phyloP scores from a whole-genome alignment of 2,329 filamentous ascomycete species.

The Pseudocercospora cruenta region DNA sequence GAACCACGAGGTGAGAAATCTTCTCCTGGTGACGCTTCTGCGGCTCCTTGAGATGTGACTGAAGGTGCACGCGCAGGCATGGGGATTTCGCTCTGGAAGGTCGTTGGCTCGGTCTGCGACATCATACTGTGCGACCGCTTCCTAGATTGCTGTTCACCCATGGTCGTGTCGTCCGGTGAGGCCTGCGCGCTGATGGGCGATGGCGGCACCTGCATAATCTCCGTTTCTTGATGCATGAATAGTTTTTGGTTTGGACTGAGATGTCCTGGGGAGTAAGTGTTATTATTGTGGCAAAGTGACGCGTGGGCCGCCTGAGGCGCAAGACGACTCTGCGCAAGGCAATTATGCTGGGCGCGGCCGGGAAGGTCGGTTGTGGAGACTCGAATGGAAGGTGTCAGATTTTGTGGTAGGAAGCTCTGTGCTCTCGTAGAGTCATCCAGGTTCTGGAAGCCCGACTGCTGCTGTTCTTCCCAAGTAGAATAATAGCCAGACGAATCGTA shows the following conservation, averaged over 20 bases:
- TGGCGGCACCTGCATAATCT: constrained; percentile 32
- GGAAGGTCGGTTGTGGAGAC: constrained; percentile 25
- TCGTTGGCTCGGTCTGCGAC: constrained; percentile 26
- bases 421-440: background rate
- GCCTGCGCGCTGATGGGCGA: constrained; percentile 32
- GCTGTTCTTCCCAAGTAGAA: background rate
- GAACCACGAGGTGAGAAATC: constrained; percentile 28
- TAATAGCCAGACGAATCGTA: background rate
- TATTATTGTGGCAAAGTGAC: constrained; percentile 23
- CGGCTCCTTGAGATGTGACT: constrained; percentile 17
- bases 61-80: constrained; percentile 18
- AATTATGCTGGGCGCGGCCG: constrained; percentile 3
- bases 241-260: constrained; percentile 13
- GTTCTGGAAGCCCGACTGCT: background rate
- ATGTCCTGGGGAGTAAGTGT: constrained; percentile 9
- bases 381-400: constrained; percentile 28
- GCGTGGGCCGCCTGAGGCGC: constrained; percentile 34
- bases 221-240: constrained; percentile 24
- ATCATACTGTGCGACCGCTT: constrained; percentile 39
- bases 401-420: background rate
- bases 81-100: constrained; percentile 4
- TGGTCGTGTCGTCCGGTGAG: constrained; percentile 28
- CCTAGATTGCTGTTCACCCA: constrained; percentile 29
- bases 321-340: constrained; percentile 18
- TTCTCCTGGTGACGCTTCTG: constrained; percentile 17